Base-by-base conservation (phyloP, 2,329 filamentous ascomycete species). In the Penicillium sumatraense region DNA sequence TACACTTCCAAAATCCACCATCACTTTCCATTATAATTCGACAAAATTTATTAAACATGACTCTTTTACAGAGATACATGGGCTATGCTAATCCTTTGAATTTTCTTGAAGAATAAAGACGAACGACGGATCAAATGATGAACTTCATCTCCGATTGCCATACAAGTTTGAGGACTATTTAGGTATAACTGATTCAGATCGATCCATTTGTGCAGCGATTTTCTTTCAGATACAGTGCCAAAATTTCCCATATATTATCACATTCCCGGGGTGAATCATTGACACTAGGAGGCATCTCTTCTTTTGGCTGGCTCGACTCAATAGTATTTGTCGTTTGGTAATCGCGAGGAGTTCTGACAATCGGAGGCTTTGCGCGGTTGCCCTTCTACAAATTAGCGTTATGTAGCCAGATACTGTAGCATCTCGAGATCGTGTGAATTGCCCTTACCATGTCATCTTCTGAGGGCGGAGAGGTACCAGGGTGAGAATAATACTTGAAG, bases 401-500 rank as follows among this genome's bases (percentile, higher is more conserved):
- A 1, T 3, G 13, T 24, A 11, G 6, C 2, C 38, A 23, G 13
- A 41, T 38, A 29, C 26, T 29, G 26, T 29, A 33, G 31, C 31
- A 14, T 33, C 31, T 6, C 31, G 13, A 33, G 31, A 33, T 33
- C 13, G 10, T 20, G 11, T 18, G 3, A 20, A 13, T 23, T 14
- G 38, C 38, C 21, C 47, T 49, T 40, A 49, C 47, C 21, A 49
- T 41, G 4, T 27, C 23, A 27, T 49, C 23, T 8, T 18, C 11
- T 29, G 47, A 27, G 2, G 35, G 47, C 5, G 20, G 21, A 40
- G 35, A 18, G 18, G 2, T 5, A 35, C 48, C 24, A 35, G 54
- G 54, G 29, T 56, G 50, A 11, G 54, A 56, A 33, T 53, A 24
- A 20, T 56, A 56, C 10, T 26, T 50, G 18, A 49, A 31, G 18